Evolutionary conservation across 2,329 filamentous ascomycete species (phyloP), one percentile per base, ranked within the genome.

Genomic region (Arthrinium puccinioides): DNA sequence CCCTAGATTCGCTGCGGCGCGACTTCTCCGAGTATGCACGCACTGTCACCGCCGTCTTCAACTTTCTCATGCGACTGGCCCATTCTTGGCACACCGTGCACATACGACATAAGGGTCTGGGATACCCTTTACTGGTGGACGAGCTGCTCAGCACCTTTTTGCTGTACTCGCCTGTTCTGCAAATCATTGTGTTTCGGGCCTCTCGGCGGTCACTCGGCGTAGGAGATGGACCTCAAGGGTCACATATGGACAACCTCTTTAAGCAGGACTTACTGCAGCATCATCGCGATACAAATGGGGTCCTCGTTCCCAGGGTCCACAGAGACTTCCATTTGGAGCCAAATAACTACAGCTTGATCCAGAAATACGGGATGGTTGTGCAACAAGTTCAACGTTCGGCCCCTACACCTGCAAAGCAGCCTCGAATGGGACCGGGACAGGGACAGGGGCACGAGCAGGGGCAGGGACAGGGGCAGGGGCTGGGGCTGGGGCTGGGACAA

Each of bases 101-200:
- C 19, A 52, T 38, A 5, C 55, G 59, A 16, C 64, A 67, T 44
- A 48, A 43, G 19, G 24, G 31, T 15, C 59, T 66, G 27, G 53
- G 55, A 2, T 73, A 67, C 45, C 78, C 78, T 4, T 70, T 77
- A 5, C 56, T 79, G n/a, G 65, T 74, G 23, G 63, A 67, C 37
- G 79, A 83, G 47, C 56, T 84, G 20, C 52, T 64, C 5, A 50
- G 54, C n/a, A 46, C 55, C 10, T 61, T 82, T 24, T 50, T 54
- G 6, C 52, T 81, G 10, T 52, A 51, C 7, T 82, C 78, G 0
- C 51, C 59, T 0, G 61, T 68, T 1, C 55, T 84, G 6, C 72
- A 78, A 46, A 55, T 53, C 2, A 68, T 77, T 20, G 55, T 77
- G 4, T 82, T 79, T 47, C 66, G 64, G 19, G 63, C 69, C 5